Evolutionary conservation across 768 basidiomycete genomes (phyloP).

Genomic region (Termitomyces sp.): DNA sequence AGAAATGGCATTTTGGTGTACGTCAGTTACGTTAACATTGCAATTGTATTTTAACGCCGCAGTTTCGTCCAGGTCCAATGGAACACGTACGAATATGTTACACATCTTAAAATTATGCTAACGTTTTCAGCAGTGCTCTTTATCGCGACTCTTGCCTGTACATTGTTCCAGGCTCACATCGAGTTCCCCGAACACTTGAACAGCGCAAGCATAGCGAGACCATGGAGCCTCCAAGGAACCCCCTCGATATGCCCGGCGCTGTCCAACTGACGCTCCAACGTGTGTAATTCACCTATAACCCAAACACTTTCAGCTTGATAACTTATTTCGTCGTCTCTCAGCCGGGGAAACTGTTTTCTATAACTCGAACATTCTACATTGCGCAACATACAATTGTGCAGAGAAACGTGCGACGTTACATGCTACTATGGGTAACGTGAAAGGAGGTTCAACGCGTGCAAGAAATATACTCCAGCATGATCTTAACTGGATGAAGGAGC

Average conservation of each 20-base stretch:
- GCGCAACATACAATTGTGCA: constrained; percentile 53
- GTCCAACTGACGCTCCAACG: constrained; percentile 51
- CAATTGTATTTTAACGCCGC: neutral
- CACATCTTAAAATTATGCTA: neutral
- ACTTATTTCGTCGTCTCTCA: constrained; percentile 16
- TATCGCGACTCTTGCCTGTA: constrained; percentile 66
- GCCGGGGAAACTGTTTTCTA: constrained; percentile 79
- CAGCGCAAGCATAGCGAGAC: constrained; percentile 55
- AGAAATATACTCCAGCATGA: constrained; percentile 75
- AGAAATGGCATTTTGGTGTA: constrained; percentile 63
- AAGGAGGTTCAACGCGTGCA: constrained; percentile 58
- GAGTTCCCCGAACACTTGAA: constrained; percentile 43
- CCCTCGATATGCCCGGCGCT: constrained; percentile 67
- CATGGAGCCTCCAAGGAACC: constrained; percentile 46
- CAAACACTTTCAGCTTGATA: neutral
- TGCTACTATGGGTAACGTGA: constrained; percentile 57
- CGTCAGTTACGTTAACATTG: constrained; percentile 13
- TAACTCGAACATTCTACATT: constrained; percentile 75
- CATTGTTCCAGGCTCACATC: constrained; percentile 68
- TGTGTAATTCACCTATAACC: constrained; percentile 21
- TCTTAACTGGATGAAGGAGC: constrained; percentile 62
- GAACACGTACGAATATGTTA: constrained; percentile 58
- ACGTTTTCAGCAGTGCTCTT: constrained; percentile 43
- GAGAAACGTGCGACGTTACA: constrained; percentile 62
- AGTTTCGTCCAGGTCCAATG: constrained; percentile 55